A percentile compares a stretch with the other conserved stretches of the same genome.
Evolutionary conservation across 2,329 filamentous ascomycete genomes (phyloP).

Genomic region (Colletotrichum neosansevieriae): DNA sequence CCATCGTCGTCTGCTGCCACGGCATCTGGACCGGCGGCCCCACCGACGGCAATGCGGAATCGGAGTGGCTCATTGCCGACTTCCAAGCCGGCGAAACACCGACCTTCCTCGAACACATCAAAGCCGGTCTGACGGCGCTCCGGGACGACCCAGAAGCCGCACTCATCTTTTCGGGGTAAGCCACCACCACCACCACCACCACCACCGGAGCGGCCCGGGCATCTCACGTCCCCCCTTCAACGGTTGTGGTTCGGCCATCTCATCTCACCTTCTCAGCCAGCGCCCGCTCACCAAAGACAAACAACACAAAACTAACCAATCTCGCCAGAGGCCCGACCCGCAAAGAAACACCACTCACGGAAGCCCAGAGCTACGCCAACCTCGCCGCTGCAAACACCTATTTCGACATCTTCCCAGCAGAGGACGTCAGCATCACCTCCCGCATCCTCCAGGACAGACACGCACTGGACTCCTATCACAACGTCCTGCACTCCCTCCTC

Average conservation of each 20-base stretch:
- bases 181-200: background rate
- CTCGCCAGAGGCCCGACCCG: slow-evolving; percentile 72
- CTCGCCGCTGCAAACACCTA: slow-evolving; percentile 61
- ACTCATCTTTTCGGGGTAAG: slow-evolving; percentile 80
- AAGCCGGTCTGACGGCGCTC: slow-evolving; percentile 70
- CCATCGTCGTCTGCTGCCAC: slow-evolving; percentile 88
- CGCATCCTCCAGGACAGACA: slow-evolving; percentile 73
- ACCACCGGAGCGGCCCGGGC: background rate
- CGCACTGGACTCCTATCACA: slow-evolving; percentile 88
- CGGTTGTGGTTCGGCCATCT: background rate
- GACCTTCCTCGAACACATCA: slow-evolving; percentile 83
- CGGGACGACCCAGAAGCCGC: slow-evolving; percentile 59
- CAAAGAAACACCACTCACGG: slow-evolving; percentile 65
- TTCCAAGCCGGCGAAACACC: slow-evolving; percentile 84
- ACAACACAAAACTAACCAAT: background rate
- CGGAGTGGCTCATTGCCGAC: slow-evolving; percentile 78
- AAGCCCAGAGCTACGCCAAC: slow-evolving; percentile 73
- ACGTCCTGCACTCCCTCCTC: slow-evolving; percentile 80
- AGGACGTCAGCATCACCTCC: slow-evolving; percentile 10
- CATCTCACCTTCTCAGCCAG: background rate
- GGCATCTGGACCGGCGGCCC: slow-evolving; percentile 78
- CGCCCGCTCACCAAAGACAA: no score
- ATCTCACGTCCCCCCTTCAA: background rate
- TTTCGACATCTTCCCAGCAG: slow-evolving; percentile 54
- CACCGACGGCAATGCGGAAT: slow-evolving; percentile 63